phyloP scores from a whole-genome alignment of 192 early-diverging fungal species.

The Coemansia sp. region DNA sequence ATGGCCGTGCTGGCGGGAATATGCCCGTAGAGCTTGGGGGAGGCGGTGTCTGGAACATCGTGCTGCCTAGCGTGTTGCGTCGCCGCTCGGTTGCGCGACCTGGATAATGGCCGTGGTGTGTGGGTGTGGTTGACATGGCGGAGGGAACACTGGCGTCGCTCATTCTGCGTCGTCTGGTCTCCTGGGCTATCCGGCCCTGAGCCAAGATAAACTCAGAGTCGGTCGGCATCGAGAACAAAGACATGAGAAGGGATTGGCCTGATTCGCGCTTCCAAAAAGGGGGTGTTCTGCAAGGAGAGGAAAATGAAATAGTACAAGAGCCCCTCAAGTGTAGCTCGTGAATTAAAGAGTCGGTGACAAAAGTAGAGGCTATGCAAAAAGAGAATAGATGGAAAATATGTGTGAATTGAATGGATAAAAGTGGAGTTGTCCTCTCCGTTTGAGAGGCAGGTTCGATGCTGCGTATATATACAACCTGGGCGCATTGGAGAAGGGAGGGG shows the following conservation, averaged over 20 bases:
- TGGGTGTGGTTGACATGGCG: constrained; percentile 6
- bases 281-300: background rate
- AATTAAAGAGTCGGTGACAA: background rate
- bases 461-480: background rate
- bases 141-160: constrained; percentile 30
- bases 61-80: constrained; percentile 36
- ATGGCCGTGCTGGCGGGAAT: background rate
- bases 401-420: background rate
- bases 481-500: background rate
- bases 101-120: background rate
- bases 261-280: background rate
- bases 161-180: constrained; percentile 33
- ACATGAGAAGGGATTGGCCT: constrained; percentile 5
- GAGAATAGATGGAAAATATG: background rate
- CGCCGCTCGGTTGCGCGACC: constrained; percentile 13
- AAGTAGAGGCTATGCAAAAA: background rate
- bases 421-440: background rate
- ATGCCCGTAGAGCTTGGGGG: background rate
- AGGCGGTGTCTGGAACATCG: constrained; percentile 8
- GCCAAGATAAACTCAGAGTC: constrained; percentile 35
- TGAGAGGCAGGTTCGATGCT: background rate
- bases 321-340: background rate
- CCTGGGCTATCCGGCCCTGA: constrained; percentile 32
- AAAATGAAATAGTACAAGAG: background rate
- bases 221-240: constrained; percentile 25